phyloP scores from a whole-genome alignment of 164 flowering plant species.

The Litsea cubeba region DNA sequence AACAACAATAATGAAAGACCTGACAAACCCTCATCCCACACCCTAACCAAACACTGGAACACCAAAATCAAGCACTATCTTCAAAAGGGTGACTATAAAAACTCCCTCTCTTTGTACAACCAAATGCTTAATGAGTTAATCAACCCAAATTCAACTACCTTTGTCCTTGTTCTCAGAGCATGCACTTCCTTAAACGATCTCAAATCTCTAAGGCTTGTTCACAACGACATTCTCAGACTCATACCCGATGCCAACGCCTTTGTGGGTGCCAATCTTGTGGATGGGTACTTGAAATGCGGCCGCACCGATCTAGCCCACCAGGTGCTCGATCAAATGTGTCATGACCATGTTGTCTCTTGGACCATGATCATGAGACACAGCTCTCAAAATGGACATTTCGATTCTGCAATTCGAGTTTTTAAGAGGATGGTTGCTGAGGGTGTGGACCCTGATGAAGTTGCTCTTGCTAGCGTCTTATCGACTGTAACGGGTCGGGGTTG shows the following conservation, averaged over 20 bases:
- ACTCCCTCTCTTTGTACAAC: slow-evolving; percentile 6
- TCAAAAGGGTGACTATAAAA: slow-evolving; percentile 2
- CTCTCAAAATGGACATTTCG: slow-evolving; percentile 23
- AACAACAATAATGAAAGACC: background rate
- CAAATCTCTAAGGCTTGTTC: background rate
- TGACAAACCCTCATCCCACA: background rate
- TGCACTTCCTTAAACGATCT: background rate
- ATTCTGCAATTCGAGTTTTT: slow-evolving; percentile 36
- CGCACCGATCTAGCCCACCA: slow-evolving; percentile 22
- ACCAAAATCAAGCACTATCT: slow-evolving; percentile 5
- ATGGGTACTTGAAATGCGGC: background rate
- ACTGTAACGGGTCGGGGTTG: slow-evolving; percentile 29
- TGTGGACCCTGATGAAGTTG: slow-evolving; percentile 33
- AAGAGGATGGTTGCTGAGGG: slow-evolving; percentile 30
- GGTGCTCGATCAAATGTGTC: slow-evolving; percentile 36
- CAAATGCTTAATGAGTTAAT: background rate
- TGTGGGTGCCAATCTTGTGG: background rate
- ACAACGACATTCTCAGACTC: slow-evolving; percentile 5
- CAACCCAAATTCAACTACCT: background rate
- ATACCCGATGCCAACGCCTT: background rate
- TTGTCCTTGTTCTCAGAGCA: background rate
- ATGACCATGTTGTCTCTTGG: slow-evolving; percentile 39
- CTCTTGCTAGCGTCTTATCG: slow-evolving; percentile 32
- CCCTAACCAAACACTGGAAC: background rate
- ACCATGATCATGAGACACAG: slow-evolving; percentile 45